Conservation (phyloP, 495 filamentous ascomycete genomes). For the Podospora tetraspora region DNA sequence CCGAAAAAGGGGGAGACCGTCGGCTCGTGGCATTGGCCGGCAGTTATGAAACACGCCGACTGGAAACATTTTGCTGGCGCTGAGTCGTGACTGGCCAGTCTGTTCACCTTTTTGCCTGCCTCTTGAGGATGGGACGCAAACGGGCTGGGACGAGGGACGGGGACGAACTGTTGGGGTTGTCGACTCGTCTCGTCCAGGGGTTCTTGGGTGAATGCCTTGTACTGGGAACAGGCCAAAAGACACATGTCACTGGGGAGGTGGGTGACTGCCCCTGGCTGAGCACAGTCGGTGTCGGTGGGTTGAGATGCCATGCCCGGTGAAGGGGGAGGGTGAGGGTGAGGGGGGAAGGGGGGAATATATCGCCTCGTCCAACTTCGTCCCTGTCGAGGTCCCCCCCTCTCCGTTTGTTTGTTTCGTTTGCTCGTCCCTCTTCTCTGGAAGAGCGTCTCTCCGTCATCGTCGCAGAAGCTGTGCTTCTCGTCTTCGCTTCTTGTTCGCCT, state of each 20-base stretch:
- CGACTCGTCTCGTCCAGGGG: not conserved
- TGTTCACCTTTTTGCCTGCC: not conserved
- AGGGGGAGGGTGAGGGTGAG: too few relatives aligned
- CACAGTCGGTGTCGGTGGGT: not conserved
- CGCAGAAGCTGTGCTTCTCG: constrained; percentile 17
- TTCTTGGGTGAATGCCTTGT: not conserved
- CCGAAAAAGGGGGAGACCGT: not conserved
- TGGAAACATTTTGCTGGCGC: constrained; percentile 2
- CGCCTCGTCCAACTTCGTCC: constrained; percentile 1
- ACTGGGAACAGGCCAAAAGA: not conserved
- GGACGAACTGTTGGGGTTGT: not conserved
- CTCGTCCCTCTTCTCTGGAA: not conserved
- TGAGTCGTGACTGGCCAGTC: constrained; percentile 1
- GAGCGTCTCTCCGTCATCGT: not conserved
- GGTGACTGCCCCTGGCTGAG: not conserved
- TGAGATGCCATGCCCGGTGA: not conserved
- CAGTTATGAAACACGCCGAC: constrained; percentile 5
- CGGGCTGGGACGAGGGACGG: not conserved
- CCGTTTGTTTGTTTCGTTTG: constrained; percentile 9
- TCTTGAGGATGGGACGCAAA: not conserved
- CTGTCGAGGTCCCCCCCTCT: not conserved
- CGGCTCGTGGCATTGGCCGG: not conserved
- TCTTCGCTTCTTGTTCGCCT: constrained; percentile 6
- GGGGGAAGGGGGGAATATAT: not conserved
- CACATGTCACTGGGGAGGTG: not conserved